Conservation (phyloP, 2,329 filamentous ascomycete species). For the Ceratocystis colombiana region DNA sequence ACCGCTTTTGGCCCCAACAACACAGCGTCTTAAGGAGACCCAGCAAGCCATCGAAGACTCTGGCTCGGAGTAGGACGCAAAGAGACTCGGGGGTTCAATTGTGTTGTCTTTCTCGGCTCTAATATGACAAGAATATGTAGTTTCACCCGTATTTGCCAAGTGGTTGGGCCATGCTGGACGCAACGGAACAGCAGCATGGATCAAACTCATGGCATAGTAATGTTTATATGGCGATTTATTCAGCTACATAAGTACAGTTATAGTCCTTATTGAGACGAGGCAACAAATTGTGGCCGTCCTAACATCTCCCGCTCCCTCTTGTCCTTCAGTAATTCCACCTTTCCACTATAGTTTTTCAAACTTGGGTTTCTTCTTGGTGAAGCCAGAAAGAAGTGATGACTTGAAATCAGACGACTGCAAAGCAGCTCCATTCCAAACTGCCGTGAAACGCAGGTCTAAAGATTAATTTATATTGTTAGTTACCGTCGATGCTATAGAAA, state of each 20-base stretch:
- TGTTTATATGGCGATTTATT: neutral
- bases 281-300: neutral
- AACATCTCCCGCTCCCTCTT: neutral
- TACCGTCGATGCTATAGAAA: neutral
- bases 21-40: slow-evolving; percentile 43
- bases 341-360: slow-evolving; percentile 67
- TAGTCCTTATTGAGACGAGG: neutral
- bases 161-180: neutral
- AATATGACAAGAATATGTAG: neutral
- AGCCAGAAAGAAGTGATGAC: slow-evolving; percentile 61
- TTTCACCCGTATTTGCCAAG: neutral
- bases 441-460: slow-evolving; percentile 65
- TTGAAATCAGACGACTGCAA: slow-evolving; percentile 71
- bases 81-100: neutral
- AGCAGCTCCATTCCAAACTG: slow-evolving; percentile 76
- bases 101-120: too few species aligned
- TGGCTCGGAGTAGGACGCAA: slow-evolving; percentile 37
- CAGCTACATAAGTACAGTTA: slow-evolving; percentile 1
- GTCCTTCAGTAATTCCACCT: neutral
- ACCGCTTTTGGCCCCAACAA: neutral
- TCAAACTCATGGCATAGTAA: neutral
- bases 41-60: slow-evolving; percentile 44
- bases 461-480: neutral
- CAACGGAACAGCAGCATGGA: neutral
- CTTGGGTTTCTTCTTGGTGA: slow-evolving; percentile 67